Base-by-base conservation (phyloP, 2,329 filamentous ascomycete genomes). In the Rhynchosporium secalis region DNA sequence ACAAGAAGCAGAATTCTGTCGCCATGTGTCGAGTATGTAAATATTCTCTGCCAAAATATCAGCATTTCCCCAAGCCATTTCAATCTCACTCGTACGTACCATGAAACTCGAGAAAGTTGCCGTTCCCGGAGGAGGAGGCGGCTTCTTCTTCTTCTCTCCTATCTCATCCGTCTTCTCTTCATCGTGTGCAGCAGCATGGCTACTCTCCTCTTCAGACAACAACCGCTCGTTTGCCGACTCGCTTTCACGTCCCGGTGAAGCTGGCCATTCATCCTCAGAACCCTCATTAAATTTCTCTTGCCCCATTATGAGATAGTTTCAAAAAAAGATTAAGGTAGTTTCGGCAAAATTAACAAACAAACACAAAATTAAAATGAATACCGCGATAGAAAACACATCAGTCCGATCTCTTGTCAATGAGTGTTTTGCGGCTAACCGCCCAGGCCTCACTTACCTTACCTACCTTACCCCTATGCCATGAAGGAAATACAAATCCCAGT, bases 31-130 rank as follows among this genome's bases (percentile, higher is more conserved):
- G 70, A 68, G 49, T 71, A 72, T 15, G 65, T 61, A 33, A 72
- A 73, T n/a, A 73, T 65, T 49, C 71, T 66, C 70, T 72, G 28
- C 0, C 10, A 26, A 20, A 7, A 15, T n/a, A 45, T 65, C 26
- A 65, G 46, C 38, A 54, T 9, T 38, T 13, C 3, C 36, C n/a
- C 20, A 46, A 5, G 20, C 4, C 29, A 13, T 8, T 7, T 7
- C 7, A 29, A n/a, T 2, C 3, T 8, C 9, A 13, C 0, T 12
- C 56, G 45, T 20, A 20, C 51, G 3, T 68, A 71, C 70, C 41
- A 68, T 41, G 29, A 69, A 72, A 55, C 70, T 58, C 13, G 52
- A 63, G 26, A 71, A 66, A 3, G 65, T 58, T 26, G 56, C 56
- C 4, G 56, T 58, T 9, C 31, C 43, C 4, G 41, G 55, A 12